Percentiles rank a stretch among this genome's conserved stretches.
These are phyloP conservation scores for Trypanosomatidae sp. DNA, from an alignment of 208 protist species.

Conservation along the genomic window DNA sequence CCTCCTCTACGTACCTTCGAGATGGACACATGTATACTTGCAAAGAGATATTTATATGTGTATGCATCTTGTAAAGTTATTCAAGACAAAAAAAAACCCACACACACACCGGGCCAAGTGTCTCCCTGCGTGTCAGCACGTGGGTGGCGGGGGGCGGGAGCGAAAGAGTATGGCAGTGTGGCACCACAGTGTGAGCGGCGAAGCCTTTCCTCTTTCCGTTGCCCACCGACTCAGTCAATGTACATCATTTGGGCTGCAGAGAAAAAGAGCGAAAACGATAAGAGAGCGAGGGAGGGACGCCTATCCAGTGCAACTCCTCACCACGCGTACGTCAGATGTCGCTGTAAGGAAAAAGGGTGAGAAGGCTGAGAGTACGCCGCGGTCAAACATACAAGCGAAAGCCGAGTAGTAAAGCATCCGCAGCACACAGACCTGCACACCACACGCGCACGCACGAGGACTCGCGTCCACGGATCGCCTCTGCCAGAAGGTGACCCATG, in stretches of 20 bases:
- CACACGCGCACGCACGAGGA: not conserved
- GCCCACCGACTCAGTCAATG: not conserved
- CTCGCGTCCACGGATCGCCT: constrained; percentile 6
- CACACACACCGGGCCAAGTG: not conserved
- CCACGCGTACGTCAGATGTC: not conserved
- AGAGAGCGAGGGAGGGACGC: not conserved
- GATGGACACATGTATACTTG: not conserved
- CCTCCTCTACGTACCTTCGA: not conserved
- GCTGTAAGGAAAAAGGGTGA: not conserved
- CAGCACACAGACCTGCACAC: not conserved
- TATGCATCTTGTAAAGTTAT: not conserved
- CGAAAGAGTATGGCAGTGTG: not conserved
- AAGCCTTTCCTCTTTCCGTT: not conserved
- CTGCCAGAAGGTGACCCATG: constrained; percentile 29
- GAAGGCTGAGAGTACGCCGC: not conserved
- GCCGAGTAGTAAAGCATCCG: not conserved
- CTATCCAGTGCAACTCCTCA: not conserved
- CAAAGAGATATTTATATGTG: not conserved
- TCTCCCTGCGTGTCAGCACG: not conserved
- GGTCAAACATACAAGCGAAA: not conserved
- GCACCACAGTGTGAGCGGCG: not conserved
- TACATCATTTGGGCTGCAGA: not conserved
- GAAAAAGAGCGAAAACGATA: not conserved
- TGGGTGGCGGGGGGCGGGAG: not conserved
- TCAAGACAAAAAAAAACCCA: not conserved